Evolutionary conservation across 2,329 filamentous ascomycete species (phyloP), one percentile per base, ranked within the genome.

Genomic region (Akanthomyces muscarius): DNA sequence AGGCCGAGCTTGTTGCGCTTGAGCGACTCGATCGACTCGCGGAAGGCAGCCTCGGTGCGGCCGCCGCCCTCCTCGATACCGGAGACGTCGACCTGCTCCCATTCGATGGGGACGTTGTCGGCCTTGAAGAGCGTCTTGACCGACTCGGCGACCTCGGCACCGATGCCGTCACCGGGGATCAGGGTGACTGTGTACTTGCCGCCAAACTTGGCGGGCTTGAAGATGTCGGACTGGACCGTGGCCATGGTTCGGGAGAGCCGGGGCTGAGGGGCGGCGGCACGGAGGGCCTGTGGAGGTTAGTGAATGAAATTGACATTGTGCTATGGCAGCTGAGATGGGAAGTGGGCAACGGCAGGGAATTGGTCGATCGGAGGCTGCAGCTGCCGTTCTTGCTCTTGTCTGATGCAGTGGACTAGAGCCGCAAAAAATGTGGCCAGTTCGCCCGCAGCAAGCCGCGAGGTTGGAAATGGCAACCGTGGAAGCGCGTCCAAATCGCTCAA

Each of bases 81-180:
- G 33, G 91, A 92, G 53, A 97, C 94, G 76, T 97, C 93, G 72
- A 99, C 86, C 83, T 98, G 93, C 81, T 99, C 95, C 94, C 95
- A 98, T 80, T 97, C 92, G 73, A 99, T 89, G 74, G 95, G 95
- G 61, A 97, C 94, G 76, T 97, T 98, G 84, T 98, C 94, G 77
- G 94, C 93, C 87, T 97, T 98, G 89, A 98, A 98, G 79, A 99
- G 90, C 70, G 94, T 96, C 89, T 97, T 97, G 78, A 99, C 94
- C 67, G 92, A 95, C 82, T 98, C 93, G 72, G 94, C 92, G 66
- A 98, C 93, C 82, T 99, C 95, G 78, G 92, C 91, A 78, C 95
- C 95, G 77, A 99, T 97, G 83, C 95, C 95, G 74, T 99, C 95
- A 86, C 94, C 95, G 78, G 95, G 95, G 77, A 99, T 98, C 74